Base-by-base conservation (phyloP, 2,329 filamentous ascomycete genomes). In the Graphium sp. region DNA sequence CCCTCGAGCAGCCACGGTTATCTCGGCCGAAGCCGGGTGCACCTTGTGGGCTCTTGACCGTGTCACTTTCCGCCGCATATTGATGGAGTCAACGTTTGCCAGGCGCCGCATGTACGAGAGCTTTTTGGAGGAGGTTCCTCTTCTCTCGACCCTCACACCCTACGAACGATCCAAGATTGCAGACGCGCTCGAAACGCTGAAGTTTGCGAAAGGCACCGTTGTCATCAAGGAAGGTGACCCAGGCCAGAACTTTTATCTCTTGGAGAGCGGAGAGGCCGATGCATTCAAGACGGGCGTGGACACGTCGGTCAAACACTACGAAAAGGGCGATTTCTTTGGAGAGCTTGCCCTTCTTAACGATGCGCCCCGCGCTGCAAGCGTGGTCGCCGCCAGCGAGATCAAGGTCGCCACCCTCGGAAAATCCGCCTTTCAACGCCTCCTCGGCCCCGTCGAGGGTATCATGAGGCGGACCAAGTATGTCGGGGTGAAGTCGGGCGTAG, bases 111-210 rank as follows among this genome's bases (percentile, higher is more conserved):
- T 95, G 75, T 95, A 95, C 54, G 89, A 98, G 56, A 82, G 74
- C 41, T 95, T 98, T 61, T 64, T 98, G 14, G 85, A 92, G 49
- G 84, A 93, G 48, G 89, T 95, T 3, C 82, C 83, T 1, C 64
- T 95, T 18, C 68, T 98, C 16, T 66, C 76, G 3, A 75, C 72
- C 14, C 66, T 98, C 32, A 92, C 85, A 24, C 67, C 80, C 0
- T 95, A 95, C 51, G 89, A 98, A 56, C 76, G 89, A 33, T 83
- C 82, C 45, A 98, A 98, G 62, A 94, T 98, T 49, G 87, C 89
- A 35, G 89, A 95, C 53, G 87, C 89, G 2, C 63, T 98, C 32
- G 85, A 95, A 50, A 89, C 85, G 7, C 73, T 77, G 49, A 94
- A 92, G 45, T 92, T 77, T 48, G 66, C 77, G 1, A 58, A 74